phyloP scores from a whole-genome alignment of 768 basidiomycete genomes.

The Tulasnella sp. region DNA sequence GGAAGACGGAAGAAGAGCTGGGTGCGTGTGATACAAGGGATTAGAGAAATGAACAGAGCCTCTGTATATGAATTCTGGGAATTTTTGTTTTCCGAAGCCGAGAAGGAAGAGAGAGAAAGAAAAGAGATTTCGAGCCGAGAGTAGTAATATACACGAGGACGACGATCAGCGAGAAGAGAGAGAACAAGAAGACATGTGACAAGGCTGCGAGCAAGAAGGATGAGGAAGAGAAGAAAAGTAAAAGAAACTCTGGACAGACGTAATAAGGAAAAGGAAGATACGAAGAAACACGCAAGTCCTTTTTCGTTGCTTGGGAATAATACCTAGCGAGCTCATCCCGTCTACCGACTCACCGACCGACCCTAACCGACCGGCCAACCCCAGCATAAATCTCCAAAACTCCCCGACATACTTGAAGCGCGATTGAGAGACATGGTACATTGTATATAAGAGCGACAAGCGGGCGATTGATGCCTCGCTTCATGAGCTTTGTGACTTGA shows the following conservation, averaged over 20 bases:
- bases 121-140: not conserved
- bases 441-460: not conserved
- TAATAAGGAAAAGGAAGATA: not conserved
- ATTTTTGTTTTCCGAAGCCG: not conserved
- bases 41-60: not conserved
- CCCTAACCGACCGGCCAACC: not conserved
- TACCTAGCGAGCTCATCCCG: not conserved
- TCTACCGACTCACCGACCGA: not conserved
- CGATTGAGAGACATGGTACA: not conserved
- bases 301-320: no score
- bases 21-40: no score
- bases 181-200: not conserved
- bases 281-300: not conserved
- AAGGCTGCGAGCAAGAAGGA: not conserved
- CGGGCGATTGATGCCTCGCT: not conserved
- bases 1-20: not conserved
- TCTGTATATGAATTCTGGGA: not conserved
- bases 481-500: not conserved
- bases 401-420: not conserved
- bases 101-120: not conserved
- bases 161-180: not conserved
- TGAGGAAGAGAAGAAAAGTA: not conserved
- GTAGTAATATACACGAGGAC: not conserved
- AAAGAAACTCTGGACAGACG: not conserved
- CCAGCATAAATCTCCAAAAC: not conserved